Base-by-base conservation (phyloP, 169 alveolate species). In the Plasmodium gonderi region DNA sequence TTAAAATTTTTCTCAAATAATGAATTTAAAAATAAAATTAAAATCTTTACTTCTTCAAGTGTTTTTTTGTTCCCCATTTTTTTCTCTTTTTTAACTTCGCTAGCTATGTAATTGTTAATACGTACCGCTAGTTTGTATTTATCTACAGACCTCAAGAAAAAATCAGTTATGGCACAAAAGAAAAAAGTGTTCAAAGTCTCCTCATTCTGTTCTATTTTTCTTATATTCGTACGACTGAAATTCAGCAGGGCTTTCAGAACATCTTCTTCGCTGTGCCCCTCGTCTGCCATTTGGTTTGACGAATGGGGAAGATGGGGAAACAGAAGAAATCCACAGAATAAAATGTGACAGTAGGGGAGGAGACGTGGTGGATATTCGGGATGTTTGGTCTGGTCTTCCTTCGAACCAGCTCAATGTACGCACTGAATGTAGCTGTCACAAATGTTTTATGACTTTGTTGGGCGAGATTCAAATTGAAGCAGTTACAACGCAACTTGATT, bases 11-110 rank as follows among this genome's bases (percentile, higher is more conserved):
- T 82, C 12, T 12, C 54, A 69, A 45, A 82, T 7, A 82, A 9
- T 23, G 82, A 69, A 44, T 82, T 80, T 47, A 82, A 69, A 82
- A 82, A 82, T 12, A 82, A 7, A 29, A 82, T 68, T 31, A 69
- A 14, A 26, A 82, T 47, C n/a, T 69, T 45, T 4, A 69, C 14
- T 29, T 60, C 17, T 54, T 40, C 80, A 36, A 17, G 31, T 67
- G 29, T 31, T 80, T 14, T 36, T 1, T 49, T 31, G 14, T 69
- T 14, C 8, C 14, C 47, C 47, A 29, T 36, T 20, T 29, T 14
- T 17, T 49, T 49, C 54, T 49, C 51, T 68, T 38, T 23, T 79
- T 20, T 7, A 1, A 64, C 67, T 49, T 82, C 74, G 74, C 51
- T 65, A 20, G 54, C 8, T 20, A 82, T 42, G 29, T 69, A 54